Conservation (phyloP, 352 stramenopile species). For the Thalassiosira mediterranea region DNA sequence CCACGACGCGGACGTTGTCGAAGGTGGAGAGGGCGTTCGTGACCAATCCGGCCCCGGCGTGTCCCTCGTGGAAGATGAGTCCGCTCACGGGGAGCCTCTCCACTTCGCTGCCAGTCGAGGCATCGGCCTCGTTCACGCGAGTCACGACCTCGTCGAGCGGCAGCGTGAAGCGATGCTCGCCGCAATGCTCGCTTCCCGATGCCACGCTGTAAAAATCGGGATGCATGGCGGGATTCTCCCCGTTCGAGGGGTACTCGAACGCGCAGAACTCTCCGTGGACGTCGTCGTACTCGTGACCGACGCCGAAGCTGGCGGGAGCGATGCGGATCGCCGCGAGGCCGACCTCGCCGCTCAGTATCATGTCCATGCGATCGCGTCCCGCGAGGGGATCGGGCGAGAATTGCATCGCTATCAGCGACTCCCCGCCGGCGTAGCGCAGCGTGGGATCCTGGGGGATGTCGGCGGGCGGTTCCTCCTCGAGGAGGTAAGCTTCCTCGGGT, state of each 20-base stretch:
- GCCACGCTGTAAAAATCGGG: background rate
- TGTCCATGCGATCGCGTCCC: slow-evolving; percentile 13
- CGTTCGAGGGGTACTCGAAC: slow-evolving; percentile 6
- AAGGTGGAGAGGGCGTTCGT: slow-evolving; percentile 15
- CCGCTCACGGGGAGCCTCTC: slow-evolving; percentile 16
- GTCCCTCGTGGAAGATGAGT: slow-evolving; percentile 22
- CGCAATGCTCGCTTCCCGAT: slow-evolving; percentile 2
- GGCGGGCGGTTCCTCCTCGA: no score
- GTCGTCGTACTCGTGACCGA: background rate
- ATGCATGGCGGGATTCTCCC: slow-evolving; percentile 14
- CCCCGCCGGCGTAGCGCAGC: no score
- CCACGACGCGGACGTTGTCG: slow-evolving; percentile 10
- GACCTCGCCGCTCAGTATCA: slow-evolving; percentile 14
- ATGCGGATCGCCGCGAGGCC: slow-evolving; percentile 13
- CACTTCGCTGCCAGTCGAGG: background rate
- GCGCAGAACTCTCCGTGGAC: slow-evolving; percentile 25
- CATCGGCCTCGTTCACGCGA: slow-evolving; percentile 11
- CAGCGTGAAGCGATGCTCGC: slow-evolving; percentile 25
- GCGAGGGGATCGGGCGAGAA: slow-evolving; percentile 15
- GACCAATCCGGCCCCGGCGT: slow-evolving; percentile 18
- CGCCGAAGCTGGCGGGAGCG: slow-evolving; percentile 9
- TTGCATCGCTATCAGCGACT: slow-evolving; percentile 27
- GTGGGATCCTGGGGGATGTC: no score
- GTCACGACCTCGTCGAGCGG: slow-evolving; percentile 11
- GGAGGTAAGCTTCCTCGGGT: no score